Percentiles rank a stretch among this genome's conserved stretches.
Evolutionary conservation across 1,284 basidiomycete species (phyloP).

Genomic region (Fistulinella cinereoalba): DNA sequence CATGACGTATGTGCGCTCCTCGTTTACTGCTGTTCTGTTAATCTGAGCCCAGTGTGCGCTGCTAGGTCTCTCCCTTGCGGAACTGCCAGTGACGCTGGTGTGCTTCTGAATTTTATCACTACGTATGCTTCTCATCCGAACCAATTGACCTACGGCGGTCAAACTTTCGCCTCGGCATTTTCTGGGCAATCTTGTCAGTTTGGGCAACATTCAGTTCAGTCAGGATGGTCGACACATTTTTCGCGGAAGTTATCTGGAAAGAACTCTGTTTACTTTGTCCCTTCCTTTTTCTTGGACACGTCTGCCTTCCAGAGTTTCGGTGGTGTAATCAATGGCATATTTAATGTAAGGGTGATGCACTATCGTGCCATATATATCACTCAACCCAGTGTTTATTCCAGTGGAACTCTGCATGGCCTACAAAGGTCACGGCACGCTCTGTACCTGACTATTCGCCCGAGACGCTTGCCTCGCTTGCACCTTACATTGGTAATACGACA

Average conservation of each 20-base stretch:
- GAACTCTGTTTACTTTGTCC: slow-evolving; percentile 58
- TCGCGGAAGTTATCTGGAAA: slow-evolving; percentile 44
- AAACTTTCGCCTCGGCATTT: slow-evolving; percentile 75
- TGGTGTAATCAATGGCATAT: slow-evolving; percentile 56
- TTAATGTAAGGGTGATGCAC: slow-evolving; percentile 45
- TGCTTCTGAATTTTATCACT: slow-evolving; percentile 59
- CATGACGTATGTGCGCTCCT: slow-evolving; percentile 54
- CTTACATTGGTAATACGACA: slow-evolving; percentile 45
- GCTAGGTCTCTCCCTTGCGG: slow-evolving; percentile 56
- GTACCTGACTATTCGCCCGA: slow-evolving; percentile 28
- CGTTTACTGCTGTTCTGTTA: background rate
- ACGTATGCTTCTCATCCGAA: slow-evolving; percentile 58
- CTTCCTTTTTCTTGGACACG: slow-evolving; percentile 63
- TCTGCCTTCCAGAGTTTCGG: slow-evolving; percentile 46
- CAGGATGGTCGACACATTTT: slow-evolving; percentile 62
- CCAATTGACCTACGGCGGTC: slow-evolving; percentile 58
- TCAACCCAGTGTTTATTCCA: slow-evolving; percentile 20
- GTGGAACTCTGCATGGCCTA: slow-evolving; percentile 72
- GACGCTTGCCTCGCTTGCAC: slow-evolving; percentile 37
- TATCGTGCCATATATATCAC: slow-evolving; percentile 1
- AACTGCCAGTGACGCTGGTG: slow-evolving; percentile 49
- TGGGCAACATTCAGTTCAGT: slow-evolving; percentile 49
- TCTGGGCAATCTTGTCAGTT: slow-evolving; percentile 75
- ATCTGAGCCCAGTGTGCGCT: slow-evolving; percentile 2
- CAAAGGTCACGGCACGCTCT: slow-evolving; percentile 47